Conservation (phyloP, 495 filamentous ascomycete genomes). For the Hypoxylon crocopeplum region DNA sequence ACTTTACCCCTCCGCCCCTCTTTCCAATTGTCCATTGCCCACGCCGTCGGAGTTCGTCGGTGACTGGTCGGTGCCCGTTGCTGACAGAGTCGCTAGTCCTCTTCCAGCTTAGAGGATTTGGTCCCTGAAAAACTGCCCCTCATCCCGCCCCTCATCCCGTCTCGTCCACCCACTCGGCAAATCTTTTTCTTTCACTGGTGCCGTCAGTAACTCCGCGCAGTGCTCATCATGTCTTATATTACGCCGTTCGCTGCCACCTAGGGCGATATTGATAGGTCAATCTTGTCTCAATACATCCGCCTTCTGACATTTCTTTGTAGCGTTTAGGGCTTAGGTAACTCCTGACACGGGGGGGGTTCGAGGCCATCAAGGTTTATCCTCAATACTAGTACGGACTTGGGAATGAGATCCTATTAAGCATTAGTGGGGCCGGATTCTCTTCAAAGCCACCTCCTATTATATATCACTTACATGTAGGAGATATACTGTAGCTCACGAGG, state of each 20-base stretch:
- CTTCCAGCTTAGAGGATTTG: constrained; percentile 26
- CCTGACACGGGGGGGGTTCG: constrained; percentile 12
- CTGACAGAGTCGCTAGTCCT: constrained; percentile 19
- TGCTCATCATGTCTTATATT: constrained; percentile 4
- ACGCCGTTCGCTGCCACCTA: background rate
- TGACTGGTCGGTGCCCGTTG: constrained; percentile 15
- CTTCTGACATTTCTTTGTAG: background rate
- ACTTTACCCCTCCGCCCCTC: constrained; percentile 22
- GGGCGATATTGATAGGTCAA: constrained; percentile 13
- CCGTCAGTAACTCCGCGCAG: constrained; percentile 30
- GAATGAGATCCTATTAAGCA: too few species aligned
- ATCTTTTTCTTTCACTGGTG: constrained; percentile 25
- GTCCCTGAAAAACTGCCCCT: constrained; percentile 41
- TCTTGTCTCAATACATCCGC: background rate
- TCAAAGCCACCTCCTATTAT: too few species aligned
- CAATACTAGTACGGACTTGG: too few species aligned
- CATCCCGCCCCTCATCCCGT: constrained; percentile 38
- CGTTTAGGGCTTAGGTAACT: constrained; percentile 31
- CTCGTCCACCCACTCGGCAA: constrained; percentile 31
- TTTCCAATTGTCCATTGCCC: constrained; percentile 2
- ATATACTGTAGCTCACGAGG: too few species aligned
- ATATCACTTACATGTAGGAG: too few species aligned
- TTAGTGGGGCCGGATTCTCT: too few species aligned
- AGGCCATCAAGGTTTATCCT: constrained; percentile 10
- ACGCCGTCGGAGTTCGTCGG: constrained; percentile 32